phyloP scores from a whole-genome alignment of 495 filamentous ascomycete genomes.

The Neurospora intermedia region DNA sequence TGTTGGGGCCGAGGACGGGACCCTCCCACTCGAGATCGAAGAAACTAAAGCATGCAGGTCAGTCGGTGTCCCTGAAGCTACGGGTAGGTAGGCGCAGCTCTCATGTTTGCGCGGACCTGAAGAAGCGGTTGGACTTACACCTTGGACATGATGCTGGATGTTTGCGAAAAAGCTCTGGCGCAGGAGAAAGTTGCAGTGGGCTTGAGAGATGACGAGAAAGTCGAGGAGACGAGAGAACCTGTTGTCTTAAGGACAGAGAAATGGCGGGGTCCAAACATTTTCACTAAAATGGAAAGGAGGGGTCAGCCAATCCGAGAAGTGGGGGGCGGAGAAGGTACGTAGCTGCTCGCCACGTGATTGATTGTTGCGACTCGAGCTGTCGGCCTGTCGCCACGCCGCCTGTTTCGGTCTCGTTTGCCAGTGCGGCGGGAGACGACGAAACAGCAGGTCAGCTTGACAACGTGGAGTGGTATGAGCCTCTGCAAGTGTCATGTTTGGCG shows the following conservation, averaged over 20 bases:
- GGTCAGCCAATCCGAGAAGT: constrained; percentile 17
- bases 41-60: constrained; percentile 14
- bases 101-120: neutral
- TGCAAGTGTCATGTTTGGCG: neutral
- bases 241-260: constrained; percentile 16
- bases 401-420: neutral
- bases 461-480: neutral
- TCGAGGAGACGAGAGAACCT: constrained; percentile 23
- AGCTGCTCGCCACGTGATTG: neutral
- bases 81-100: neutral
- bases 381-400: neutral
- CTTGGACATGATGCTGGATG: constrained; percentile 21
- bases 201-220: constrained; percentile 14
- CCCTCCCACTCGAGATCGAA: constrained; percentile 51
- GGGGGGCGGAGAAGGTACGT: constrained; percentile 6
- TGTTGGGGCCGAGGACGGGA: constrained; percentile 45
- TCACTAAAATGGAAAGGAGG: constrained; percentile 15
- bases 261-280: constrained; percentile 34
- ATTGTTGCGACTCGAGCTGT: neutral
- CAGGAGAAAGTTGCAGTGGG: constrained; percentile 17
- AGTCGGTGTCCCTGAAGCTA: constrained; percentile 2
- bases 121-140: constrained; percentile 19
- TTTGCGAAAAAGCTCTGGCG: constrained; percentile 21
- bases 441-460: neutral
- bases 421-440: neutral